Percentiles rank a stretch among this genome's conserved stretches.
These are phyloP conservation scores for Tephrocybe sp. DNA, from an alignment of 768 basidiomycete species.

Conservation along the genomic window DNA sequence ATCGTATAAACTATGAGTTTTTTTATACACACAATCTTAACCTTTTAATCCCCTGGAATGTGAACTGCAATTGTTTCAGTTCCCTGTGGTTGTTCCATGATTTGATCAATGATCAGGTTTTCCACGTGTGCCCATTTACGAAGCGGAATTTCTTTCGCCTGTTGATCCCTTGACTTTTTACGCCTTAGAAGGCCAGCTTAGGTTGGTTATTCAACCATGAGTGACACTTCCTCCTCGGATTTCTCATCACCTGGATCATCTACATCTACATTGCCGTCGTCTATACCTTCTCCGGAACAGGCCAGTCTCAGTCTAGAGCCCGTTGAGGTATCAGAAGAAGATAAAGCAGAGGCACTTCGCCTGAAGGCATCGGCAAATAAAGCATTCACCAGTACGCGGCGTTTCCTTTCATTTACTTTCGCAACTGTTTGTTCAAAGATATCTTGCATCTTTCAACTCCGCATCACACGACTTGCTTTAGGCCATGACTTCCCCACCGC, in stretches of 20 bases:
- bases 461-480: conserved; percentile 15
- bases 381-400: conserved; percentile 67
- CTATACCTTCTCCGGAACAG: conserved; percentile 58
- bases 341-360: conserved; percentile 61
- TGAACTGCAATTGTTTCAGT: too few species aligned
- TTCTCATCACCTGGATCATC: conserved; percentile 38
- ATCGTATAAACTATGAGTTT: too few species aligned
- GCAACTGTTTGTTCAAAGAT: background rate
- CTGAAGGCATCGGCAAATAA: conserved; percentile 88
- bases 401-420: conserved; percentile 1
- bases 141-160: background rate
- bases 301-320: conserved; percentile 47
- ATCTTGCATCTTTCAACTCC: background rate
- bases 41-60: too few species aligned
- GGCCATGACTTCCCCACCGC: conserved; percentile 78
- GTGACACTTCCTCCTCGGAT: conserved; percentile 31
- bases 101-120: conserved; percentile 7
- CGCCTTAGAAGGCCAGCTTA: background rate
- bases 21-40: too few species aligned
- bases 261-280: conserved; percentile 52
- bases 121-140: conserved; percentile 3
- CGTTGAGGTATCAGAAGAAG: conserved; percentile 59
- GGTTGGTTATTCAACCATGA: conserved; percentile 21
- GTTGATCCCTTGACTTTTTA: background rate
- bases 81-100: too few species aligned